Evolutionary conservation across 306 rosid species (phyloP), one percentile per base, ranked within the genome.

Genomic region (Medicago ruthenica): DNA sequence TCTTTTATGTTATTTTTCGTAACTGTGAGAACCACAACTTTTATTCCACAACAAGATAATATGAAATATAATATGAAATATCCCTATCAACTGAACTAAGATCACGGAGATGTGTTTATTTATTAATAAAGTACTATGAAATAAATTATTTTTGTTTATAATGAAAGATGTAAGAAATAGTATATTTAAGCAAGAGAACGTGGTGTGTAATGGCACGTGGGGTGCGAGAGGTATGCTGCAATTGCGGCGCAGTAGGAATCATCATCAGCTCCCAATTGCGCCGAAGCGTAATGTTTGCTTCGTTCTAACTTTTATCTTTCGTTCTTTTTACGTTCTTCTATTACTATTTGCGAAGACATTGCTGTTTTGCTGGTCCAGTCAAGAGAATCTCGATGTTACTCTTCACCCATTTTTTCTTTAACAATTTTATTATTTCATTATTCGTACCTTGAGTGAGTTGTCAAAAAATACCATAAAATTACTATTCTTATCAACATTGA

Each of bases 181-280:
- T n/a, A 3, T 34, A 34, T 34, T 34, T 34, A 34, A 34, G 70
- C 16, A 57, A 57, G n/a, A 57, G 34, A 58, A 22, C 63, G 37
- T 58, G 64, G 14, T 11, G 8, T 11, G 82, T 71, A 64, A 70
- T 57, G 71, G 48, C 78, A 79, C 80, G 84, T 87, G 89, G 87
- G 6, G 8, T 9, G 71, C 36, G 42, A 54, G 84, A 67, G 65
- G 42, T 21, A 45, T 16, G 42, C 82, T 80, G 64, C 16, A 64
- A 82, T 84, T 84, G 85, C 85, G 90, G 88, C 90, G 80, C 47
- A 55, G 84, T 13, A 15, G 77, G 58, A 62, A 82, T 55, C 24
- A 34, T 3, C 27, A 81, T 64, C 34, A 34, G 31, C 78, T 41
- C 83, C 65, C 84, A 55, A 63, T 24, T 24, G 9, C 54, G 44